Conservation (phyloP, 768 basidiomycete species). For the Crassisporium funariophilum region DNA sequence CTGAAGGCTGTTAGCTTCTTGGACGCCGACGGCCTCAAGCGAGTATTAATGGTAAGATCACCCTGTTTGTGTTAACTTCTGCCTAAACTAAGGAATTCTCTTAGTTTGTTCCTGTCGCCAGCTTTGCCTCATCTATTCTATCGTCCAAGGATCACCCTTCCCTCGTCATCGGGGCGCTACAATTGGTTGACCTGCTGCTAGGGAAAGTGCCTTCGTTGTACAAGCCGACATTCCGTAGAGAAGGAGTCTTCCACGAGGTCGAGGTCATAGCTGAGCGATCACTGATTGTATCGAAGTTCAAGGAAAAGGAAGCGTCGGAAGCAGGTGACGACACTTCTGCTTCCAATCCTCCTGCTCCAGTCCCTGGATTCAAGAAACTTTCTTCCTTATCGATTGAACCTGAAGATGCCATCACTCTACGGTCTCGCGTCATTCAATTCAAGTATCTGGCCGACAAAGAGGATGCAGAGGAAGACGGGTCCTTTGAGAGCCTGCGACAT, state of each 20-base stretch:
- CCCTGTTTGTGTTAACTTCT: constrained; percentile 2
- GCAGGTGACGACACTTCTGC: constrained; percentile 33
- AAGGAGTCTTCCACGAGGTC: constrained; percentile 96
- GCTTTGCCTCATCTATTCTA: constrained; percentile 91
- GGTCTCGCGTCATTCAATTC: constrained; percentile 88
- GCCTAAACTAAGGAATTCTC: constrained; percentile 11
- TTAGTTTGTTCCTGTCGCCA: constrained; percentile 92
- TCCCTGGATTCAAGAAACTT: constrained; percentile 70
- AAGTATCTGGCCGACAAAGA: constrained; percentile 69
- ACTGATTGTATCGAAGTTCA: constrained; percentile 53
- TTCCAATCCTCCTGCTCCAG: constrained; percentile 39
- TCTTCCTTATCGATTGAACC: constrained; percentile 74
- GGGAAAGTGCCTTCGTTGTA: constrained; percentile 84
- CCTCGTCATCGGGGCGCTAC: constrained; percentile 85
- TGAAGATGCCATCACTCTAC: constrained; percentile 88
- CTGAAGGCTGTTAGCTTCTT: constrained; percentile 92
- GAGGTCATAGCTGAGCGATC: constrained; percentile 70
- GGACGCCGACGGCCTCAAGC: constrained; percentile 71
- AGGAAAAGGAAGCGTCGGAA: constrained; percentile 52
- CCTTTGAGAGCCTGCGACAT: constrained; percentile 62
- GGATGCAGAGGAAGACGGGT: constrained; percentile 56
- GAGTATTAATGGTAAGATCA: constrained; percentile 71
- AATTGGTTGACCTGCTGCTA: constrained; percentile 90
- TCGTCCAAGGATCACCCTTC: constrained; percentile 90
- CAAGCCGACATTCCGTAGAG: constrained; percentile 86